These are phyloP conservation scores for Aegle marmelos DNA, from an alignment of 345 rosid genomes.

Conservation along the genomic window DNA sequence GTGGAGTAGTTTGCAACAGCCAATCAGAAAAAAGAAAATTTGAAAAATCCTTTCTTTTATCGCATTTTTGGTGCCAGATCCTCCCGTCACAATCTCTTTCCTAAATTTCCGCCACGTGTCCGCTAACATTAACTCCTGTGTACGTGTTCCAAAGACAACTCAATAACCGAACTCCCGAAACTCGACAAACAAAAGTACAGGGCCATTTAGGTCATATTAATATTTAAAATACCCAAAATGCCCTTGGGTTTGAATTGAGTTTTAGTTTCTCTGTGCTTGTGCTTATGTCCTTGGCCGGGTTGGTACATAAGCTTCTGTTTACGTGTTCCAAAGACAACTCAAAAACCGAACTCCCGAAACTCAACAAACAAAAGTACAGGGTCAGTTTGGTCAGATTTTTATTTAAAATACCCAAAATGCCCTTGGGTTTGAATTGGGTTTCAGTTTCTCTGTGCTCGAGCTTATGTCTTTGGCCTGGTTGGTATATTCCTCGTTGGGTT, in stretches of 20 bases:
- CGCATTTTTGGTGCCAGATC: not conserved
- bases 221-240: slow-evolving; percentile 6
- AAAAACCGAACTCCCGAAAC: no score
- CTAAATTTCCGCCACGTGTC: slow-evolving; percentile 27
- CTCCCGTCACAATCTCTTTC: not conserved
- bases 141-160: slow-evolving; percentile 11
- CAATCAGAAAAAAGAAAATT: not conserved
- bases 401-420: slow-evolving; percentile 6
- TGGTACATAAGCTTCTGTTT: slow-evolving; percentile 40
- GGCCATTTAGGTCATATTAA: slow-evolving; percentile 21
- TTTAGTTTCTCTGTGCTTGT: not conserved
- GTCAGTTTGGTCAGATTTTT: slow-evolving; percentile 18
- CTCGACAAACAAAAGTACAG: not conserved
- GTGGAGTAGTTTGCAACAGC: not conserved
- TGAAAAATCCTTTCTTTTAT: not conserved
- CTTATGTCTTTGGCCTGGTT: slow-evolving; percentile 9
- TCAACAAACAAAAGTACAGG: not conserved
- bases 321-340: slow-evolving; percentile 11
- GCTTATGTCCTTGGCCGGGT: slow-evolving; percentile 8
- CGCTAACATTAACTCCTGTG: not conserved
- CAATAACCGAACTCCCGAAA: no score
- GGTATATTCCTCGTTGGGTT: slow-evolving; percentile 45
- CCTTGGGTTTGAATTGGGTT: slow-evolving; percentile 12
- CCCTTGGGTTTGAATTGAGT: slow-evolving; percentile 17
- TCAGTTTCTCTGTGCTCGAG: not conserved